These are phyloP conservation scores for Yamadazyma epiphylla DNA, from an alignment of 1,139 yeast species.

Conservation along the genomic window DNA sequence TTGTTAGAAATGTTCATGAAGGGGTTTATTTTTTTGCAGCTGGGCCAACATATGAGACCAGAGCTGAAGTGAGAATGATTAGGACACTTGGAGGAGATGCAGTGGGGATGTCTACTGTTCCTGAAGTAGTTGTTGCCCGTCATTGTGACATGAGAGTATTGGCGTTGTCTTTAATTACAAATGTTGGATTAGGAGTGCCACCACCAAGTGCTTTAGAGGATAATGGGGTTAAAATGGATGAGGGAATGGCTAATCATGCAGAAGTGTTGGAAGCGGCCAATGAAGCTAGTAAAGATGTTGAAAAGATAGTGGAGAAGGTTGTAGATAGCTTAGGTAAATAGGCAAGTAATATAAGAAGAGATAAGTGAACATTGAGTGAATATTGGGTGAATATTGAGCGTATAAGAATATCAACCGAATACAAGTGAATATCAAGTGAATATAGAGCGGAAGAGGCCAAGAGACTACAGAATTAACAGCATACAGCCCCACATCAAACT, in stretches of 20 bases:
- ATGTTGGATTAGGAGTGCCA: constrained; percentile 69
- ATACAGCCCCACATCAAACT: too few species aligned
- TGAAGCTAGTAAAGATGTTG: constrained; percentile 77
- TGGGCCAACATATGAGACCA: constrained; percentile 91
- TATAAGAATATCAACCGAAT: too few species aligned
- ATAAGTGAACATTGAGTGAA: too few species aligned
- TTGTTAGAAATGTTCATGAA: constrained; percentile 68
- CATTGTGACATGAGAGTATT: constrained; percentile 79
- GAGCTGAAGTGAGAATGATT: constrained; percentile 87
- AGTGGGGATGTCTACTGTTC: constrained; percentile 98
- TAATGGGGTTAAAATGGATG: constrained; percentile 51
- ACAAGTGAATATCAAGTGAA: too few species aligned
- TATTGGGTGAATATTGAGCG: too few species aligned
- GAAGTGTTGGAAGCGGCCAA: constrained; percentile 86
- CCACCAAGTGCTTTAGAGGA: constrained; percentile 71
- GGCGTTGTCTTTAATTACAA: constrained; percentile 84
- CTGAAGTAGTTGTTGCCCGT: constrained; percentile 90
- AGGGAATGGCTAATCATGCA: constrained; percentile 83
- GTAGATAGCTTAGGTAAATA: too few species aligned
- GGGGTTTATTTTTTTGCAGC: constrained; percentile 84
- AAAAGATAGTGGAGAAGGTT: constrained; percentile 64
- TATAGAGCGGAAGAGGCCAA: too few species aligned
- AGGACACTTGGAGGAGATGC: constrained; percentile 81
- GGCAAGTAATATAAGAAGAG: too few species aligned
- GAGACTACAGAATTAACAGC: too few species aligned